A percentile compares a stretch with the other conserved stretches of the same genome.
phyloP scores from a whole-genome alignment of 495 filamentous ascomycete genomes.

The Aspergillus funiculosus region DNA sequence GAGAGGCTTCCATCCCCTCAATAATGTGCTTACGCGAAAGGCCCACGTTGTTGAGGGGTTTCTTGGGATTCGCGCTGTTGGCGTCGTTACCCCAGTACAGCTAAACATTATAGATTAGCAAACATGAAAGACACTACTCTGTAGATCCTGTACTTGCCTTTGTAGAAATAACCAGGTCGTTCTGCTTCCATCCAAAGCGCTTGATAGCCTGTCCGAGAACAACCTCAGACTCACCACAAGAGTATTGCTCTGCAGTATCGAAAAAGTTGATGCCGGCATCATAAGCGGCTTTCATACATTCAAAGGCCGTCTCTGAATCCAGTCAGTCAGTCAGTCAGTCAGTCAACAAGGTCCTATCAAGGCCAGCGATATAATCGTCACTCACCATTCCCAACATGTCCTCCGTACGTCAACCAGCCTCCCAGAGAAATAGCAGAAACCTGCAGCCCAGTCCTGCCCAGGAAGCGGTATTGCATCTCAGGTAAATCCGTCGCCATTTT shows the following conservation, averaged over 20 bases:
- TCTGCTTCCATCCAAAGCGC: constrained; percentile 59
- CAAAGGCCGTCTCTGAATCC: constrained; percentile 50
- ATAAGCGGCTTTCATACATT: constrained; percentile 69
- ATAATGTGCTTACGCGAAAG: constrained; percentile 80
- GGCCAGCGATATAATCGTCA: too few relatives aligned
- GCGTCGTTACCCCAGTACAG: neutral
- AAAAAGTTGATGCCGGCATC: constrained; percentile 72
- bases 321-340: neutral
- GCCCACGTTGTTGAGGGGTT: constrained; percentile 68
- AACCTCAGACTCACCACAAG: constrained; percentile 61
- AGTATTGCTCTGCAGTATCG: constrained; percentile 50
- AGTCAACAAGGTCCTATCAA: neutral
- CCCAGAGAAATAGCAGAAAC: neutral
- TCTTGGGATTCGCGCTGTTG: constrained; percentile 25
- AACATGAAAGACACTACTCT: neutral
- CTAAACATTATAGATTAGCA: neutral
- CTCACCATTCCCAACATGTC: constrained; percentile 17
- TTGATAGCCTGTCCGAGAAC: constrained; percentile 68
- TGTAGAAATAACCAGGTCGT: constrained; percentile 76
- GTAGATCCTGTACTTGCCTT: constrained; percentile 46
- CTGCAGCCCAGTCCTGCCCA: neutral
- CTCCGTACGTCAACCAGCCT: constrained; percentile 11
- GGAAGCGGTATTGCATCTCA: neutral
- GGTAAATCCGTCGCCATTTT: constrained; percentile 3
- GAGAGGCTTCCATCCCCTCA: constrained; percentile 58